Evolutionary conservation across 2,329 filamentous ascomycete species (phyloP).

Genomic region (Cordyceps javanica): DNA sequence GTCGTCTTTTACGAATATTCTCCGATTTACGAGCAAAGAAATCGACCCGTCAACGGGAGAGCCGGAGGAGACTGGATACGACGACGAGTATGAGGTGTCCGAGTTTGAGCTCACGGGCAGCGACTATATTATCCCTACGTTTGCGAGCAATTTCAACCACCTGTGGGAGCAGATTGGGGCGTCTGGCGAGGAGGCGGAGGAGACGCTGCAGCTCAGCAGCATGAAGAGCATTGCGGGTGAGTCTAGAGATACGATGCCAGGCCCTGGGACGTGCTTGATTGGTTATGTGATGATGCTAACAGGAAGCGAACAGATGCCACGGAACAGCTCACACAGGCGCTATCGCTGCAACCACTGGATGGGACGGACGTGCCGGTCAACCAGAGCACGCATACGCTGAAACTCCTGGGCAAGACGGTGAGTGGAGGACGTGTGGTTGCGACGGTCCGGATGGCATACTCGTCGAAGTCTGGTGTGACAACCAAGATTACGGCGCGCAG

Average conservation of each 20-base stretch:
- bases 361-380: slow-evolving; percentile 87
- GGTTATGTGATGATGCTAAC: no score
- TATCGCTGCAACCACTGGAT: slow-evolving; percentile 89
- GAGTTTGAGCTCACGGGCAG: slow-evolving; percentile 86
- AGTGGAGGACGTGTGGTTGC: slow-evolving; percentile 83
- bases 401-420: slow-evolving; percentile 92
- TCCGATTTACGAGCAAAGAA: slow-evolving; percentile 97
- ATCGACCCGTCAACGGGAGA: slow-evolving; percentile 92
- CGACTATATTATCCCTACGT: slow-evolving; percentile 90
- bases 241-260: slow-evolving; percentile 25
- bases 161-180: slow-evolving; percentile 91
- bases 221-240: slow-evolving; percentile 89
- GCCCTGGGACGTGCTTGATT: neutral
- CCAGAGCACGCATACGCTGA: slow-evolving; percentile 87
- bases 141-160: slow-evolving; percentile 90
- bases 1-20: slow-evolving; percentile 79
- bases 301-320: slow-evolving; percentile 65
- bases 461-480: slow-evolving; percentile 85
- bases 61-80: slow-evolving; percentile 86
- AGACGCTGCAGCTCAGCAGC: slow-evolving; percentile 81
- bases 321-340: slow-evolving; percentile 76
- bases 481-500: slow-evolving; percentile 90
- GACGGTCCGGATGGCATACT: slow-evolving; percentile 87
- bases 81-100: slow-evolving; percentile 96
- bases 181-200: slow-evolving; percentile 81